Conservation (phyloP, 805 yeast species). For the Kuraishia capsulata region DNA sequence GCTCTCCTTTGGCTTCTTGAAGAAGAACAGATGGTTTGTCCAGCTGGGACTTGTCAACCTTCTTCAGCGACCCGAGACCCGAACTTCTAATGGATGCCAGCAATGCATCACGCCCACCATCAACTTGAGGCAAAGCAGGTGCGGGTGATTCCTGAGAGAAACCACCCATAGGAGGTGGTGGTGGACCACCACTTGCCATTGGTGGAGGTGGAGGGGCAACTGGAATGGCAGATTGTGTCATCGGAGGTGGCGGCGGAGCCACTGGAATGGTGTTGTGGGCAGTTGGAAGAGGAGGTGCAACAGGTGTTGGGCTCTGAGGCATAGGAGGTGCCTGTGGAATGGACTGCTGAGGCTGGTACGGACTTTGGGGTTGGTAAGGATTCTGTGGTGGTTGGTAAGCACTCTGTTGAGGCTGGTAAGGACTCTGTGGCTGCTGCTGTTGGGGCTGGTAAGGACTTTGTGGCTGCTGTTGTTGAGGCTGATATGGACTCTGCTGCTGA, state of each 20-base stretch:
- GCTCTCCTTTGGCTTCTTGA: constrained; percentile 64
- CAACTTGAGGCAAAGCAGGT: constrained; percentile 31
- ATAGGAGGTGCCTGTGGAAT: constrained; percentile 11
- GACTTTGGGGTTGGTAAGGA: constrained; percentile 1
- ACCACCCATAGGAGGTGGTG: constrained; percentile 30
- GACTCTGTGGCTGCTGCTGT: constrained; percentile 1
- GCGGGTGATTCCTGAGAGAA: no score
- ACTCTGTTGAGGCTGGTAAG: not conserved
- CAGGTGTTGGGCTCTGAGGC: constrained; percentile 10
- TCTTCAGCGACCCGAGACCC: constrained; percentile 59
- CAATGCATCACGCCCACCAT: constrained; percentile 66
- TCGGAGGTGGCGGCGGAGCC: constrained; percentile 10
- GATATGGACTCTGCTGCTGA: not conserved
- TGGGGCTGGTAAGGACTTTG: constrained; percentile 2
- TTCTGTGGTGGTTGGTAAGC: constrained; percentile 1
- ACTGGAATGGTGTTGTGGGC: constrained; percentile 11
- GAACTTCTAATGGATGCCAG: constrained; percentile 81
- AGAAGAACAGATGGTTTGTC: constrained; percentile 70
- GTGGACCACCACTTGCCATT: constrained; percentile 23
- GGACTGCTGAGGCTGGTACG: not conserved
- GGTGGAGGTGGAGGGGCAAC: constrained; percentile 27
- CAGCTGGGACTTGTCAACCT: constrained; percentile 74
- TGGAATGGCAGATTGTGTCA: constrained; percentile 15
- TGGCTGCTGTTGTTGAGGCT: constrained; percentile 2
- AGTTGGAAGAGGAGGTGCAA: constrained; percentile 17